These are phyloP conservation scores for Wickerhamiella nectarea DNA, from an alignment of 805 yeast genomes.

Conservation along the genomic window DNA sequence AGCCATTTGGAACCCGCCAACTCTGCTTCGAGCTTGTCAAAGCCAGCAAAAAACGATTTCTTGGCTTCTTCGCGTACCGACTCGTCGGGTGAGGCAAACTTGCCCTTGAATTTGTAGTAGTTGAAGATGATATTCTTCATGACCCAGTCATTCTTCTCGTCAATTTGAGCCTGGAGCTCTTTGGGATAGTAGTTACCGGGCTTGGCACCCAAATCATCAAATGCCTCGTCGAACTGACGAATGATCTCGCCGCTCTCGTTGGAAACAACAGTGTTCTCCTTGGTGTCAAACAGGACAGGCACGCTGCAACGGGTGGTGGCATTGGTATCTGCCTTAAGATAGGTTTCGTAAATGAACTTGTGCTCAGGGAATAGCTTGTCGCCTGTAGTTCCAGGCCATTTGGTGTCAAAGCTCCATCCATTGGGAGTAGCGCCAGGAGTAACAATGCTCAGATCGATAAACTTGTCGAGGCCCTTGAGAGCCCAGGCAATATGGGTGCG, in stretches of 20 bases:
- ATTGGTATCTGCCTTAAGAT: slow-evolving; percentile 58
- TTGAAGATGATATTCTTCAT: slow-evolving; percentile 37
- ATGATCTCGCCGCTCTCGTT: slow-evolving; percentile 85
- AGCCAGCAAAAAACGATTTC: slow-evolving; percentile 42
- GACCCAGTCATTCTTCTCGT: slow-evolving; percentile 64
- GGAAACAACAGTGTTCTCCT: slow-evolving; percentile 66
- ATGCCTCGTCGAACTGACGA: slow-evolving; percentile 62
- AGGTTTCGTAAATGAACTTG: slow-evolving; percentile 52
- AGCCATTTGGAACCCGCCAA: slow-evolving; percentile 31
- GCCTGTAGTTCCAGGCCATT: slow-evolving; percentile 33
- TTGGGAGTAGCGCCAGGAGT: slow-evolving; percentile 76
- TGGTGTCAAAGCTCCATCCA: slow-evolving; percentile 68
- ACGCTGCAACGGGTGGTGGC: slow-evolving; percentile 80
- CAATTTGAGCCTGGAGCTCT: slow-evolving; percentile 40
- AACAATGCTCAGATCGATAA: slow-evolving; percentile 46
- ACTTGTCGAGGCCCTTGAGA: slow-evolving; percentile 48
- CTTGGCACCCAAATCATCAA: slow-evolving; percentile 33
- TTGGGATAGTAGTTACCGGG: slow-evolving; percentile 50
- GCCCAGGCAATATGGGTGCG: slow-evolving; percentile 58
- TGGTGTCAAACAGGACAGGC: slow-evolving; percentile 84
- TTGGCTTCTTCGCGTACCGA: slow-evolving; percentile 62
- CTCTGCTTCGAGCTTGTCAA: slow-evolving; percentile 30
- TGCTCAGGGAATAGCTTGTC: slow-evolving; percentile 44
- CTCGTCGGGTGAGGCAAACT: slow-evolving; percentile 75
- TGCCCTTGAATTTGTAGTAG: slow-evolving; percentile 82